Evolutionary conservation across 1,139 yeast species (phyloP), one percentile per base, ranked within the genome.

Genomic region (Candida glucosophila): DNA sequence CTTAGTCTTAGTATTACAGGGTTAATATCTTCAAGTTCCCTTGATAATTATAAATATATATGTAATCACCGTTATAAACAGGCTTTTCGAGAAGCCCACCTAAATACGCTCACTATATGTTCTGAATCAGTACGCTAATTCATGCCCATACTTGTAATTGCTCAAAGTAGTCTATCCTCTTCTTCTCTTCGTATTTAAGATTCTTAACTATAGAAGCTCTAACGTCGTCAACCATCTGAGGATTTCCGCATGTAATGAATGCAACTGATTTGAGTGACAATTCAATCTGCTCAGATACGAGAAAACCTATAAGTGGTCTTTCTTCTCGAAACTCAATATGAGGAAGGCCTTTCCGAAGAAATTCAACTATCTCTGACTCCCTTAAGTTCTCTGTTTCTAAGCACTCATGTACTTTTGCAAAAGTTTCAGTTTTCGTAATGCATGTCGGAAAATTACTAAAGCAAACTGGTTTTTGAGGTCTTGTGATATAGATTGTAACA

Each of bases 181-280:
- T 53, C 8, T 38, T 40, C 3, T 44, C 39, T 3, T 46, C 30
- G 14, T 44, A 38, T 22, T 49, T 48, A 7, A 57, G 31, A 23
- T 47, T 35, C 9, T 43, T 31, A 10, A 56, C 58, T n/a, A 58
- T 56, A 11, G 43, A 30, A 23, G 51, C 42, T 27, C 78, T 51
- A 20, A 70, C 34, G 14, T 58, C 60, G 39, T 72, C 78, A 29
- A 70, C 73, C 68, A 71, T 59, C 5, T 41, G 30, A 9, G 72
- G 67, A 29, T 70, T 73, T 2, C 77, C 77, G 51, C 79, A 73
- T 4, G 68, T 46, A 3, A 66, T 51, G 27, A 70, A 58, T 0
- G 68, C 68, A 20, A 58, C 44, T 2, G 66, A 52, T 3, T 59
- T 61, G 2, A 31, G 26, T 5, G 58, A 44, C 22, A 50, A 55